Percentiles rank a stretch among this genome's conserved stretches.
These are phyloP conservation scores for Paradendryphiella salina DNA, from an alignment of 2,329 filamentous ascomycete genomes.

Conservation along the genomic window DNA sequence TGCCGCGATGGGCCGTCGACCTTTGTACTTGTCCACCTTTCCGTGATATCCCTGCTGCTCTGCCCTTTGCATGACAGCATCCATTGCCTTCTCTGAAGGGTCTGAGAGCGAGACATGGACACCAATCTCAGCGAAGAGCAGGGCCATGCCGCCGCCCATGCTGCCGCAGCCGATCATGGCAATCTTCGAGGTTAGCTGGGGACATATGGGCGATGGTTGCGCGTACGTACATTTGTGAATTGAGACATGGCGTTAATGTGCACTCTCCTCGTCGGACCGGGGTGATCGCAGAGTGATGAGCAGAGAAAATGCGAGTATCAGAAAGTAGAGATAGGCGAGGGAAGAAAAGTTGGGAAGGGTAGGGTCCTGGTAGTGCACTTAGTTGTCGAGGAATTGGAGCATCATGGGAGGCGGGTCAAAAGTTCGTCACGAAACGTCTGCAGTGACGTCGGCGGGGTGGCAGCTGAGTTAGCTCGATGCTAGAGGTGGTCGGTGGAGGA, in stretches of 20 bases:
- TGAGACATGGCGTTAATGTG: constrained; percentile 22
- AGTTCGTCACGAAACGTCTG: constrained; percentile 5
- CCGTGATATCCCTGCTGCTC: constrained; percentile 47
- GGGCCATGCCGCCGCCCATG: constrained; percentile 64
- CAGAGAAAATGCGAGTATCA: constrained; percentile 31
- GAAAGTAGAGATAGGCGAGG: constrained; percentile 35
- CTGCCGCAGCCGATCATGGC: constrained; percentile 62
- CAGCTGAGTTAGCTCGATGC: constrained; percentile 4
- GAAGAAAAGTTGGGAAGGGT: constrained; percentile 38
- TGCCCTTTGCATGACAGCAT: constrained; percentile 49
- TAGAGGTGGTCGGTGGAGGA: constrained; percentile 2
- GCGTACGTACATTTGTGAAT: constrained; percentile 31
- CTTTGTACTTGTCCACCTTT: constrained; percentile 46
- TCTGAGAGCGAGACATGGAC: constrained; percentile 60
- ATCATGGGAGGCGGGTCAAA: constrained; percentile 18
- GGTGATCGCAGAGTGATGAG: constrained; percentile 32
- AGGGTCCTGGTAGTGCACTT: constrained; percentile 38
- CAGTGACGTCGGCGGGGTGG: constrained; percentile 25
- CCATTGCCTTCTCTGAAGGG: constrained; percentile 55
- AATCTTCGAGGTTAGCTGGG: constrained; percentile 45
- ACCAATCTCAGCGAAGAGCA: constrained; percentile 62
- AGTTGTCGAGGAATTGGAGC: constrained; percentile 35
- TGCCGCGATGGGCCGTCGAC: constrained; percentile 14
- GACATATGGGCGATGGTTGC: background rate
- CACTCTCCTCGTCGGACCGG: constrained; percentile 15